These are phyloP conservation scores for Coemansia sp. DNA, from an alignment of 192 early-diverging fungal species.

Conservation along the genomic window DNA sequence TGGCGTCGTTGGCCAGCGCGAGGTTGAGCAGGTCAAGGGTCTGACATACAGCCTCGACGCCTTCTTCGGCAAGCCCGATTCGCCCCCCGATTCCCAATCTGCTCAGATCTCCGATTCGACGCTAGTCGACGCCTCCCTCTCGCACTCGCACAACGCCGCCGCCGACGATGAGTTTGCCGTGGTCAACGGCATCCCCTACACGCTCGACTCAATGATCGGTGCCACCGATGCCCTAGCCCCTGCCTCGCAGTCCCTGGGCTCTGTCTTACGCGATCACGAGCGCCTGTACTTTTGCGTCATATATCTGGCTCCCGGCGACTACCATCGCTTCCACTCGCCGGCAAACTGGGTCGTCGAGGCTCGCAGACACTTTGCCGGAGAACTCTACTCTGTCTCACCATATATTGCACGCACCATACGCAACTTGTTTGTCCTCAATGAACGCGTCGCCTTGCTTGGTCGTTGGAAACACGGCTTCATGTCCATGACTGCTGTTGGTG, in stretches of 20 bases:
- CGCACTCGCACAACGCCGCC: constrained; percentile 62
- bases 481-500: constrained; percentile 94
- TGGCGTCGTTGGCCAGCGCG: constrained; percentile 73
- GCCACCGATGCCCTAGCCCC: constrained; percentile 38
- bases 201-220: constrained; percentile 72
- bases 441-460: constrained; percentile 90
- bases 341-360: constrained; percentile 89
- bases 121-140: constrained; percentile 25
- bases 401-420: constrained; percentile 78
- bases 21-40: constrained; percentile 94
- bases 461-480: constrained; percentile 94
- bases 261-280: constrained; percentile 62
- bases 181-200: constrained; percentile 83
- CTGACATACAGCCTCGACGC: constrained; percentile 86
- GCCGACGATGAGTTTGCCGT: constrained; percentile 84
- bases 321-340: constrained; percentile 98
- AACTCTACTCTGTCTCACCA: constrained; percentile 94
- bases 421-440: constrained; percentile 95
- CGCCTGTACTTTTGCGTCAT: constrained; percentile 87
- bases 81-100: neutral
- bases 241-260: constrained; percentile 37
- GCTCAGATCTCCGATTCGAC: constrained; percentile 48
- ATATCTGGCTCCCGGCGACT: constrained; percentile 97
- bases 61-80: constrained; percentile 66
- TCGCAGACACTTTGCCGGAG: constrained; percentile 91